Base-by-base conservation (phyloP, 352 stramenopile genomes). In the Phytophthora fragariae region DNA sequence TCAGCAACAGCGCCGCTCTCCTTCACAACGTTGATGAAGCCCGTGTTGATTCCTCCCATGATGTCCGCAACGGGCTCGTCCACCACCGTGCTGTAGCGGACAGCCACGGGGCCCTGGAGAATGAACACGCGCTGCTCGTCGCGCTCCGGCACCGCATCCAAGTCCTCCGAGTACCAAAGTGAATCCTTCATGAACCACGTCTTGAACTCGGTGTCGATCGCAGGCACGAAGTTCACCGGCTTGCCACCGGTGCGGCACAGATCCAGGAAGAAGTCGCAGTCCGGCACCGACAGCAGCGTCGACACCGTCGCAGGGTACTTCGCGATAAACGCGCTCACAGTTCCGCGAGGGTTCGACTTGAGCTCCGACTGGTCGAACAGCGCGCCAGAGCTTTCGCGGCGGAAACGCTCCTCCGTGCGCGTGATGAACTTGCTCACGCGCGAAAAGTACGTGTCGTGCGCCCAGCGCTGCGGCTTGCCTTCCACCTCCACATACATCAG, bases 171-270 rank as follows among this genome's bases (percentile, higher is more conserved):
- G 81, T 95, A 97, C 92, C 92, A 97, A 17, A 97, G 70, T 53
- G 89, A 97, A 66, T 97, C 92, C 74, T 95, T 97, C 82, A 95
- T 97, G 73, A 97, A 95, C 89, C 88, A 97, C 8, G 81, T 92
- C 62, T 84, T 84, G 55, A 97, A 82, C 44, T 97, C 91, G 24
- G 75, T 80, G 83, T 97, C 89, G 21, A 97, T 88, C 4, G 84
- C 78, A 37, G 91, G 89, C 24, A 97, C 78, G 46, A 97, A 97
- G 68, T 95, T 96, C 37, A 97, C 91, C 0, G 91, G 91, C 70
- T 97, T 97, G 24, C 91, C 91, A 56, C 88, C 86, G 11, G 82
- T 85, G 21, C 88, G 89, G 74, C 91, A 97, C 33, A 96, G 57
- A 9, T 96, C 76, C 24, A 96, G 65, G 70, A 97, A 97, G 69